phyloP scores from a whole-genome alignment of 176 grass and related monocot genomes.

The Oryza meyeriana region DNA sequence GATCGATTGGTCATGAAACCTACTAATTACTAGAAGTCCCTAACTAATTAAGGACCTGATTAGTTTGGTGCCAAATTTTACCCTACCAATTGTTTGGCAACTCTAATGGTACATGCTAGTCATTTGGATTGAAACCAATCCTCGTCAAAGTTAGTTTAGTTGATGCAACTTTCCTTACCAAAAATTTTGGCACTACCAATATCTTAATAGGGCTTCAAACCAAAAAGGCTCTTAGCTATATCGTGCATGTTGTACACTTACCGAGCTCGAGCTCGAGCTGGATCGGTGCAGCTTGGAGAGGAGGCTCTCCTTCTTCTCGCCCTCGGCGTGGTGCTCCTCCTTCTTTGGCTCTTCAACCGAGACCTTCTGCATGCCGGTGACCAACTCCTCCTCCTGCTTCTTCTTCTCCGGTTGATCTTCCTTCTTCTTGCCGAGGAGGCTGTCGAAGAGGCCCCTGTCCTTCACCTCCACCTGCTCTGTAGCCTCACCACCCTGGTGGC shows the following conservation, averaged over 20 bases:
- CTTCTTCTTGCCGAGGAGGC: constrained; percentile 60
- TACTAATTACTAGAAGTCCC: not conserved
- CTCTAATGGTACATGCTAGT: too few species aligned
- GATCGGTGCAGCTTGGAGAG: constrained; percentile 71
- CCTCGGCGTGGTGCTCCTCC: constrained; percentile 27
- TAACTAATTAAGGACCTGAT: not conserved
- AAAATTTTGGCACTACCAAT: too few species aligned
- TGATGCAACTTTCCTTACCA: too few species aligned
- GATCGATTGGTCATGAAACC: not conserved
- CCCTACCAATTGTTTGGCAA: too few species aligned
- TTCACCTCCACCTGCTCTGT: constrained; percentile 59
- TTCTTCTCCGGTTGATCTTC: constrained; percentile 31
- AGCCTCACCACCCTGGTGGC: constrained; percentile 17
- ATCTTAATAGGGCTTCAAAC: too few species aligned
- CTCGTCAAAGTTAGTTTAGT: too few species aligned
- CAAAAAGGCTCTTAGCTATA: too few species aligned
- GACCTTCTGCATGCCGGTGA: constrained; percentile 54
- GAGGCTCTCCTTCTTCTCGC: constrained; percentile 77
- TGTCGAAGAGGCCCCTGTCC: constrained; percentile 64
- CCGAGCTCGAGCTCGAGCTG: constrained; percentile 89
- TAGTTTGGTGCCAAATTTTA: too few species aligned
- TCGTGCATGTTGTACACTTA: constrained; percentile 19
- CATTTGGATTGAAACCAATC: too few species aligned
- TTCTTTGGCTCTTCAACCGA: constrained; percentile 46
- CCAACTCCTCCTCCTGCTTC: constrained; percentile 43